Base-by-base conservation (phyloP, 768 basidiomycete genomes). In the Rhizopogon sp. region DNA sequence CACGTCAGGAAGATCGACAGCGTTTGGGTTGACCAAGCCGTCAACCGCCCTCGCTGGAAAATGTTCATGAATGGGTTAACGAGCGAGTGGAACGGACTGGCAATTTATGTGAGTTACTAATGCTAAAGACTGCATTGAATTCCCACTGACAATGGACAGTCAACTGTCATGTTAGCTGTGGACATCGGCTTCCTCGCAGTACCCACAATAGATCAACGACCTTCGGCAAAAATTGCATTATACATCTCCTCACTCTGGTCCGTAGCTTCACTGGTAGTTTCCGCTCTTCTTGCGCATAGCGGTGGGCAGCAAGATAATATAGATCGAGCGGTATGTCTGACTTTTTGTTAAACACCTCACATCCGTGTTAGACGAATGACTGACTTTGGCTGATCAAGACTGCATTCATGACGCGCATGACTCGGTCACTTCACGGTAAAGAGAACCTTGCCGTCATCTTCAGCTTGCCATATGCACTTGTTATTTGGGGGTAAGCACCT, bases 401-500 rank as follows among this genome's bases (percentile, higher is more conserved):
- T 10, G 33, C 33, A 22, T 33, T 50, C 46, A 54, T 47, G 51
- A 14, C 52, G 28, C 61, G 58, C 9, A 60, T 55, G 43, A 62
- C 60, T 54, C n/a, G 52, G 46, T 5, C 56, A 45, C 0, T 60
- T 68, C 41, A 56, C 6, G 76, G 79, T 3, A 62, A 76, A 10
- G 77, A 80, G 54, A 71, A 68, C 1, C 68, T 80, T 6, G 77
- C 79, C 6, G 67, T 81, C 17, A 59, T 80, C 57, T 79, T 77
- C 58, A 76, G 76, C 54, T 57, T 82, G 31, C 79, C 80, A 0
- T 79, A 78, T 53, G 77, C 79, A 5, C 59, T 80, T 20, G 66
- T 81, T 29, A 75, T 80, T 66, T 81, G 79, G 79, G 74, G 72
- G 79, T 80, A 61, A 62, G 79, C 72, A 25, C 29, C 54, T 35